Conservation (phyloP, 176 grass and related monocot genomes). For the Rhipidocladum racemiflorum region DNA sequence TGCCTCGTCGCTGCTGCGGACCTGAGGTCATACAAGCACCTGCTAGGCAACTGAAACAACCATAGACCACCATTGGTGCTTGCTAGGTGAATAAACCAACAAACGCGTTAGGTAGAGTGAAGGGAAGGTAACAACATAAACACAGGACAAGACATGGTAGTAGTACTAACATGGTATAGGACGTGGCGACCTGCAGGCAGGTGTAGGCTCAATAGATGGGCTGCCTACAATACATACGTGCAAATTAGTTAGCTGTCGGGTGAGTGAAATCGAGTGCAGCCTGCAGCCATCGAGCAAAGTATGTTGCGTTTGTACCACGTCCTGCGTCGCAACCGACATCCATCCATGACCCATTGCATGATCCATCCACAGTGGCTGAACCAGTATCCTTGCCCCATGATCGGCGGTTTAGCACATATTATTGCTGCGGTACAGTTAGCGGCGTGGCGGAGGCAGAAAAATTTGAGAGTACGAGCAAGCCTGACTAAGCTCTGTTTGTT, state of each 20-base stretch:
- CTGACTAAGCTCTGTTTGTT: too few species aligned
- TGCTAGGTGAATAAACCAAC: not conserved
- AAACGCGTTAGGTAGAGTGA: not conserved
- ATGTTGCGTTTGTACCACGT: not conserved
- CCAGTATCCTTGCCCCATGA: not conserved
- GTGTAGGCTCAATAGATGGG: not conserved
- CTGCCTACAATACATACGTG: not conserved
- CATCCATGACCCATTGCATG: not conserved
- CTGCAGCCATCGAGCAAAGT: not conserved
- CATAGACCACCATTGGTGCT: too few species aligned
- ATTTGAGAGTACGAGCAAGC: too few species aligned
- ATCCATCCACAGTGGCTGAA: not conserved
- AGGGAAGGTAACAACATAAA: not conserved
- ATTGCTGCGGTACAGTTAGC: not conserved
- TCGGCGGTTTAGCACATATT: not conserved
- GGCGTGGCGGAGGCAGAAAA: too few species aligned
- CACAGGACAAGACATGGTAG: not conserved
- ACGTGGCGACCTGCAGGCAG: not conserved
- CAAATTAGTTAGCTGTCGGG: conserved; percentile 27
- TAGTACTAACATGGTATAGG: not conserved
- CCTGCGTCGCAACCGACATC: not conserved
- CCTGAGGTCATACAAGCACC: not conserved
- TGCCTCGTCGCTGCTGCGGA: not conserved
- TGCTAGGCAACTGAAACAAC: not conserved
- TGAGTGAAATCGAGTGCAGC: conserved; percentile 1